phyloP scores from a whole-genome alignment of 1,284 basidiomycete species.

The Macrocystidia cucumis region DNA sequence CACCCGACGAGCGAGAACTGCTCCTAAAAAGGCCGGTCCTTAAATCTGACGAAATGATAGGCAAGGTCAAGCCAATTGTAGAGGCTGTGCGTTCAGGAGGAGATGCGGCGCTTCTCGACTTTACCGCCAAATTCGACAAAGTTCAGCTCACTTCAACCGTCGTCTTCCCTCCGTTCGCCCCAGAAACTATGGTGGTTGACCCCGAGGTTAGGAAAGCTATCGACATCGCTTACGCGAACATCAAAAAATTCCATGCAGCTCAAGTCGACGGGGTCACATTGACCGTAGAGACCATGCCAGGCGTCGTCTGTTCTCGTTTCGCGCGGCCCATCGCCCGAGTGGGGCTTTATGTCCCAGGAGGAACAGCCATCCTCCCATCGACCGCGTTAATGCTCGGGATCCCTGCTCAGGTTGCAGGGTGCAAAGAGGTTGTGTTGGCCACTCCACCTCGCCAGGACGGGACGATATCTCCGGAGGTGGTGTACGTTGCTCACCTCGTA shows the following conservation, averaged over 20 bases:
- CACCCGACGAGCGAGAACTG: conserved; percentile 49
- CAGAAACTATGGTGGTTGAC: conserved; percentile 53
- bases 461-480: conserved; percentile 88
- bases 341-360: conserved; percentile 96
- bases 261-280: conserved; percentile 71
- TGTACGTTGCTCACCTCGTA: conserved; percentile 87
- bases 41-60: conserved; percentile 91
- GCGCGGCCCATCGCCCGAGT: conserved; percentile 92
- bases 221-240: conserved; percentile 89
- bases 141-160: conserved; percentile 57
- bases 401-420: conserved; percentile 96
- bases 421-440: conserved; percentile 88
- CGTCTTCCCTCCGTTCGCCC: conserved; percentile 60
- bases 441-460: conserved; percentile 92
- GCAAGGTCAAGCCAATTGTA: conserved; percentile 93
- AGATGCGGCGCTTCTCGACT: conserved; percentile 81
- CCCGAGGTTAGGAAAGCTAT: conserved; percentile 74
- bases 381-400: conserved; percentile 98
- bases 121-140: conserved; percentile 93
- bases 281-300: conserved; percentile 95
- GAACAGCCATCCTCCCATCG: conserved; percentile 93
- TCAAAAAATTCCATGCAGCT: conserved; percentile 85
- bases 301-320: conserved; percentile 92
- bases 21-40: conserved; percentile 89
- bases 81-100: conserved; percentile 80